phyloP scores from a whole-genome alignment of 2,329 filamentous ascomycete species.

The Penicillium capsulatum region DNA sequence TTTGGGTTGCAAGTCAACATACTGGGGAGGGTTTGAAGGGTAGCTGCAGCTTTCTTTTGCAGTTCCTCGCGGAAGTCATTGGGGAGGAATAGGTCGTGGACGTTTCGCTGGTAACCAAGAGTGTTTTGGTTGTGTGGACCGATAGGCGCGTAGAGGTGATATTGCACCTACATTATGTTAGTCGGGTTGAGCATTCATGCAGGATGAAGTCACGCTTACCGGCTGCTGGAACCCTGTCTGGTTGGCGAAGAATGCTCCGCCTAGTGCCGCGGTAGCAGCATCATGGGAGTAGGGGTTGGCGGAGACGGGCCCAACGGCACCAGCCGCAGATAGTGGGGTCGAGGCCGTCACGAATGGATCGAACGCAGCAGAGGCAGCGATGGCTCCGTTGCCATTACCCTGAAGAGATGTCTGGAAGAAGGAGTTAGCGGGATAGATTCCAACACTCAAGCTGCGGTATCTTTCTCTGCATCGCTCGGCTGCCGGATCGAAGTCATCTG shows the following conservation, averaged over 20 bases:
- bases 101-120: constrained; percentile 75
- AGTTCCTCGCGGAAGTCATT: constrained; percentile 83
- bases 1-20: constrained; percentile 39
- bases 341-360: constrained; percentile 63
- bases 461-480: constrained; percentile 3
- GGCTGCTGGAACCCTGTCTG: constrained; percentile 60
- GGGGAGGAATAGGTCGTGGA: constrained; percentile 87
- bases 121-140: constrained; percentile 79
- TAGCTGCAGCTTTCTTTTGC: constrained; percentile 81
- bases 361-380: constrained; percentile 51
- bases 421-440: constrained; percentile 16
- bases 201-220: too few species aligned
- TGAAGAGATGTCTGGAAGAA: constrained; percentile 32
- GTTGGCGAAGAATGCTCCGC: constrained; percentile 62
- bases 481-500: constrained; percentile 19
- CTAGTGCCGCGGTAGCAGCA: constrained; percentile 51
- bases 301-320: constrained; percentile 45
- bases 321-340: constrained; percentile 50
- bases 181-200: too few species aligned
- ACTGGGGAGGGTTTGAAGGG: constrained; percentile 79
- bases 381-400: constrained; percentile 48
- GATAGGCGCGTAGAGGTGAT: constrained; percentile 87
- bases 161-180: constrained; percentile 60
- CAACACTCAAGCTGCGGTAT: constrained; percentile 11
- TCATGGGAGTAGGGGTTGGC: constrained; percentile 79